Conservation (phyloP, 257 asterid genomes). For the Solanum chiquidenum region DNA sequence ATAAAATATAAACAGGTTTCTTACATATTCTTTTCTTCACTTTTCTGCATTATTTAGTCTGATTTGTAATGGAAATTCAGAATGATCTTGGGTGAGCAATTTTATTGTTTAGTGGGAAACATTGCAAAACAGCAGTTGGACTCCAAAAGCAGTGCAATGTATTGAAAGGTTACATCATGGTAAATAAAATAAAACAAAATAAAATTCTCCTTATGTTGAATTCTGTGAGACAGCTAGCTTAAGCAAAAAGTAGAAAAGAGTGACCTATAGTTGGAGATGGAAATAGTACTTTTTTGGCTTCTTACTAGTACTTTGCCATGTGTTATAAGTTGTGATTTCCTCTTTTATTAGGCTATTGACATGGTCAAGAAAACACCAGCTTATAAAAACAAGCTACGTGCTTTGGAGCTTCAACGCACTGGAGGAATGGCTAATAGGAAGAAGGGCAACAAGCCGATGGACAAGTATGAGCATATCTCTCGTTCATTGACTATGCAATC, state of each 20-base stretch:
- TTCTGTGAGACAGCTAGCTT: background rate
- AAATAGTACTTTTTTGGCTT: background rate
- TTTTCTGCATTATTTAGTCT: background rate
- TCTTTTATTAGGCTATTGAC: slow-evolving; percentile 67
- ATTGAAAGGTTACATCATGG: background rate
- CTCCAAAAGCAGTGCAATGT: background rate
- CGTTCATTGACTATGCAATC: background rate
- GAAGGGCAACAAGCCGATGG: slow-evolving; percentile 64
- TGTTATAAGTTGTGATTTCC: background rate
- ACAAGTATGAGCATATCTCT: slow-evolving; percentile 43
- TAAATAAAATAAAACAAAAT: background rate
- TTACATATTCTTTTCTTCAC: background rate
- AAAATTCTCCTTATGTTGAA: background rate
- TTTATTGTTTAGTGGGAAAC: background rate
- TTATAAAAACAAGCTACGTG: slow-evolving; percentile 84
- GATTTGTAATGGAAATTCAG: background rate
- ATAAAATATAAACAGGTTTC: background rate
- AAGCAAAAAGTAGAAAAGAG: background rate
- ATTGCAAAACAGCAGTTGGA: background rate
- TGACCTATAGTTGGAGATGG: background rate
- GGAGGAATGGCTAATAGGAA: slow-evolving; percentile 76
- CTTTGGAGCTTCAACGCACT: slow-evolving; percentile 84
- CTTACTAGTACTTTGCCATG: background rate
- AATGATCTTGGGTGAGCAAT: background rate
- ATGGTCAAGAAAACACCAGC: slow-evolving; percentile 97